Base-by-base conservation (phyloP, 495 filamentous ascomycete genomes). In the Aspergillus bridgeri region DNA sequence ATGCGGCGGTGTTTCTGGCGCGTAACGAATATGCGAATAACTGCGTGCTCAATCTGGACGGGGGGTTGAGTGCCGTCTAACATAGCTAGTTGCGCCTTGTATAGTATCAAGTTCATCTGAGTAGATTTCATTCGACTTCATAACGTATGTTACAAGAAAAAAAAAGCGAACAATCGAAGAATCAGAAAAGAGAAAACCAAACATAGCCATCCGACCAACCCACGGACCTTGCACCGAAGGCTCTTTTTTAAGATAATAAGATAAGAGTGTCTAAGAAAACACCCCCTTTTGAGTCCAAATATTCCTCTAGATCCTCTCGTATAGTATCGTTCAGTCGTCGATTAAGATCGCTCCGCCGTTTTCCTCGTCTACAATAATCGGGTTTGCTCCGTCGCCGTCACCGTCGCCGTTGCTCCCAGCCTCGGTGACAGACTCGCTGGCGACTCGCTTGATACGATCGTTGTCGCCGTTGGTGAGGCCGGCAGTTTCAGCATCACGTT, bases 1-100 rank as follows among this genome's bases (percentile, higher is more conserved):
- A 91, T 58, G 90, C 90, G 48, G 90, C 86, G 45, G 69, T 84
- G 25, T 95, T 94, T 69, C 80, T 96, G 18, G 86, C 83, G n/a
- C 77, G 75, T 25, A 94, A 91, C 69, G 67, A 82, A 46, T 96
- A 92, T 67, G 86, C 89, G 8, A 91, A 92, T 65, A 92, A 92
- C 55, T 92, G 89, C 71, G 81, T 92, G 23, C 77, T 96, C 8
- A 92, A 90, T 63, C 77, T 96, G n/a, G 91, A 95, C 67, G 91
- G 91, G 18, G 91, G 91, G 1, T 64, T 92, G 53, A 91, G 89
- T 63, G 88, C 87, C 15, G 72, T 79, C 19, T 89, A 65, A 64
- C 19, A 33, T 48, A 13, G 45, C 15, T 24, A 0, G 2, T 7
- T 8, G 13, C 11, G 17, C 11, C 23, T 33, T 51, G 48, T 20